phyloP scores from a whole-genome alignment of 192 early-diverging fungal genomes.

The Cladochytrium replicatum region DNA sequence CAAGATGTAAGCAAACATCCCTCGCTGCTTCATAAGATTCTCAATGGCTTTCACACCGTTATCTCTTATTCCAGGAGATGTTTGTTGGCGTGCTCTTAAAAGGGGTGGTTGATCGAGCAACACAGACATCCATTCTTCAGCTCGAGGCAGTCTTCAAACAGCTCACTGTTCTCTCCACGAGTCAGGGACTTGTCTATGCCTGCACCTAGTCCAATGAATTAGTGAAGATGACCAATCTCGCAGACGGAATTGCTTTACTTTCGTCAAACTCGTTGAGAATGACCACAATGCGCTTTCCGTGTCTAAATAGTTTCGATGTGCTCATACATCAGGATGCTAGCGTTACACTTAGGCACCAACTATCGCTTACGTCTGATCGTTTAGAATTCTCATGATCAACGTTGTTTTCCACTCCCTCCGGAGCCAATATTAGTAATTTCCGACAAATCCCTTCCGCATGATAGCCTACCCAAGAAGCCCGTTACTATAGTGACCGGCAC shows the following conservation, averaged over 20 bases:
- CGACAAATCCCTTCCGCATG: too few relatives aligned
- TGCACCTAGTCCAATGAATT: too few relatives aligned
- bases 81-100: too few relatives aligned
- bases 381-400: conserved; percentile 57
- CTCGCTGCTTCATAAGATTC: conserved; percentile 79
- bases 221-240: too few relatives aligned
- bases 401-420: conserved; percentile 89
- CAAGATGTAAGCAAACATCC: conserved; percentile 91
- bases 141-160: conserved; percentile 95
- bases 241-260: too few relatives aligned
- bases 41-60: conserved; percentile 92
- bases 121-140: conserved; percentile 95
- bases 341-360: too few relatives aligned
- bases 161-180: conserved; percentile 64
- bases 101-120: conserved; percentile 95
- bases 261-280: conserved; percentile 99
- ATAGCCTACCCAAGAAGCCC: conserved; percentile 41
- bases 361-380: conserved; percentile 24
- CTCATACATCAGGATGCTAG: too few relatives aligned
- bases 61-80: conserved; percentile 47
- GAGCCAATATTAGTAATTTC: too few relatives aligned
- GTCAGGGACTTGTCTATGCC: conserved; percentile 92
- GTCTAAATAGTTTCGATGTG: too few relatives aligned
- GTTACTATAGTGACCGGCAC: conserved; percentile 58
- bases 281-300: conserved; percentile 92